These are phyloP conservation scores for Brassica incana DNA, from an alignment of 345 rosid species.

Conservation along the genomic window DNA sequence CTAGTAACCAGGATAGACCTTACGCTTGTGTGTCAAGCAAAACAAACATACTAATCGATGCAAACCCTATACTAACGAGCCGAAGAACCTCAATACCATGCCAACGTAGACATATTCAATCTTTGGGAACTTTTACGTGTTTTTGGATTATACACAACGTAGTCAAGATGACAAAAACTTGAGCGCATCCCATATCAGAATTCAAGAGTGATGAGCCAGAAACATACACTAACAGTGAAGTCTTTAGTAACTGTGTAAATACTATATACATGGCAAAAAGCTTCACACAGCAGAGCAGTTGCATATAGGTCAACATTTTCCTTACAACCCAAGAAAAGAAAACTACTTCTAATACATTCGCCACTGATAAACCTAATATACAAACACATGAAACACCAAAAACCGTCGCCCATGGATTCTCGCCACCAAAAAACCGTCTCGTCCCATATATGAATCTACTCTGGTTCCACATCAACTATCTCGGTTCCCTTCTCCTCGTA, in stretches of 20 bases:
- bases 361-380: background rate
- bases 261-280: constrained; percentile 12
- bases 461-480: constrained; percentile 28
- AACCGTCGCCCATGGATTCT: background rate
- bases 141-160: background rate
- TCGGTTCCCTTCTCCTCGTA: constrained; percentile 57
- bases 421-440: background rate
- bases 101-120: background rate
- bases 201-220: background rate
- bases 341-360: background rate
- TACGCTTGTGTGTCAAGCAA: background rate
- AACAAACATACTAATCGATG: background rate
- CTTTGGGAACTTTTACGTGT: background rate
- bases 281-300: constrained; percentile 7
- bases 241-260: constrained; percentile 1
- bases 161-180: background rate
- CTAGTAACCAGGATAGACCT: background rate
- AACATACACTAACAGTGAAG: background rate
- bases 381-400: constrained; percentile 12
- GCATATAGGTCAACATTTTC: background rate
- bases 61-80: background rate
- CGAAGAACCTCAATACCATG: background rate
- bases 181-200: background rate
- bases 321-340: constrained; percentile 2
- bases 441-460: background rate